Base-by-base conservation (phyloP, 2,329 filamentous ascomycete species). In the Aspergillus aculeatus region DNA sequence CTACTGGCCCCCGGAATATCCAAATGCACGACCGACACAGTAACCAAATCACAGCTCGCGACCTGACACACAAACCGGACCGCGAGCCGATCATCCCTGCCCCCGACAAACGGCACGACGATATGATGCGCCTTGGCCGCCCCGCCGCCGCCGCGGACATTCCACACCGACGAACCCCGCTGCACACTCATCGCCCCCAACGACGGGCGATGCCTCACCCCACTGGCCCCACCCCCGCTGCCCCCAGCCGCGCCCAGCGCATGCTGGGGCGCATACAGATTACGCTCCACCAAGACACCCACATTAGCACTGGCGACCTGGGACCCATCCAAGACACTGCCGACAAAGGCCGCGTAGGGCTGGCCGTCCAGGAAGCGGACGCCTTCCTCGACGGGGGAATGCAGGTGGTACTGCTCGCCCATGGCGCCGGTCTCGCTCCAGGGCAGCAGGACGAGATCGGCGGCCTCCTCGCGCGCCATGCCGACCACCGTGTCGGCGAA, bases 391-490 rank as follows among this genome's bases (percentile, higher is more conserved):
- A 81, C 79, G 2, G 77, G 10, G 0, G 35, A 19, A 11, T 41
- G 19, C 35, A 35, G 6, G 14, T 35, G 35, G 16, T 71, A 80
- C 47, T 87, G 84, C 62, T 97, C 92, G 9, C 83, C 84, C 66
- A 94, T 83, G 62, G 85, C 86, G 12, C 91, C 92, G 0, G 87
- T 89, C 67, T 96, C 90, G 67, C 89, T 94, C 94, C 95, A 98
- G 0, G 94, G 94, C 5, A 98, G 84, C 3, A 98, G 81, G 5
- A 96, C 82, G 26, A 94, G 84, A 68, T 94, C 90, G 0, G 89
- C 87, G 1, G 79, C 80, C 14, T 90, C 84, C 59, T 92, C 87
- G 4, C 86, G 83, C 0, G 89, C 90, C 62, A 89, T 88, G 26
- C 82, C 84, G 38, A 86, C 81, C 9, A 98, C 80, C 0, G 90